Base-by-base conservation (phyloP, 495 filamentous ascomycete genomes). In the Xylaria palmicola region DNA sequence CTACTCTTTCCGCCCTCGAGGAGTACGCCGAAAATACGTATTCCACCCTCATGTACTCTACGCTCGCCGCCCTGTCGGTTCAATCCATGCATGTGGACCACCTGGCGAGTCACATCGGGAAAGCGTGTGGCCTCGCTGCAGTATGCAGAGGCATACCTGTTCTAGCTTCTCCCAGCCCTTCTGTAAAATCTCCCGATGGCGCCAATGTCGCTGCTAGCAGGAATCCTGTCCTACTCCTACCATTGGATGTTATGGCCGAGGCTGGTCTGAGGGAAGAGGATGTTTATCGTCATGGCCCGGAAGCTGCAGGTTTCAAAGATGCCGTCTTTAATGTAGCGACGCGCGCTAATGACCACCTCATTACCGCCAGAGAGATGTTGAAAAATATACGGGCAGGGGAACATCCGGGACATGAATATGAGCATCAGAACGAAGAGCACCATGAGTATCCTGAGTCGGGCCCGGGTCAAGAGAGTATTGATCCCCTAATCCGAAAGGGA, bases 1-100 rank as follows among this genome's bases (percentile, higher is more conserved):
- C 88, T 0, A 87, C 77, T 47, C 71, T 97, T 19, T 81, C 83
- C 8, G 84, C 86, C 0, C 75, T 98, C 32, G 94, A 98, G 65
- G 84, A 84, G 32, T 97, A 98, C 63, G 91, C 90, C 3, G 94
- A 98, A 71, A 90, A 89, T 57, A 97, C 94, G 2, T 98, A 98
- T 76, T 90, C 89, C 3, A 95, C 90, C 0, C 79, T 98, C n/a
- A 83, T 96, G 70, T 98, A 98, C 69, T 80, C 96, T 56, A 92
- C 91, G 1, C 77, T 98, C 19, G 88, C 89, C 2, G 78, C 87
- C 0, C 74, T 96, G 55, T 88, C 90, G 2, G 77, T 95, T 68
- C 80, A 85, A 7, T 93, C 88, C 15, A 78, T 96, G 37, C 87
- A 90, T n/a, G 85, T 90, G 39, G 94, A 98, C 65, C 94, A 98